phyloP scores from a whole-genome alignment of 2,329 filamentous ascomycete species.

The Venturia oleaginea region DNA sequence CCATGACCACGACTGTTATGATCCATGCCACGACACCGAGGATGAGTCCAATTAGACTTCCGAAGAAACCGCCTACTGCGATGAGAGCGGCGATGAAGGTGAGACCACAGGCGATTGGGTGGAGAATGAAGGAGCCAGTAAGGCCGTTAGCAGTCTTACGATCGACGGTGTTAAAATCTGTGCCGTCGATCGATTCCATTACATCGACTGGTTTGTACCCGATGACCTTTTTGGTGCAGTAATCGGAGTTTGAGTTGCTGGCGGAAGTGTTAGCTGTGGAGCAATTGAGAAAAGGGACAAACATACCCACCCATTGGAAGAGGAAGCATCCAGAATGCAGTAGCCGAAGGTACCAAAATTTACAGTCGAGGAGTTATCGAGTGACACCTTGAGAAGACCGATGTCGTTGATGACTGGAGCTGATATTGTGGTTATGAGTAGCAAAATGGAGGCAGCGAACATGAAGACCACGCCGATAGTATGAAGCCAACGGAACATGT shows the following conservation, averaged over 20 bases:
- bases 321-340: not conserved
- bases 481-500: slow-evolving; percentile 1
- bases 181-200: not conserved
- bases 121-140: not conserved
- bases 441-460: not conserved
- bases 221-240: not conserved
- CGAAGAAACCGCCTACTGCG: not conserved
- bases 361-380: not conserved
- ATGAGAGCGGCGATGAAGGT: slow-evolving; percentile 1
- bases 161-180: not conserved
- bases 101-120: not conserved
- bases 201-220: not conserved
- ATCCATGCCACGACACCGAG: not conserved
- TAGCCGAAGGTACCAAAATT: not conserved
- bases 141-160: not conserved
- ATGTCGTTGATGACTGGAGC: slow-evolving; percentile 2
- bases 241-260: not conserved
- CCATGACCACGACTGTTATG: slow-evolving; percentile 1
- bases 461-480: not conserved
- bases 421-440: not conserved
- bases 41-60: not conserved
- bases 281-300: not conserved
- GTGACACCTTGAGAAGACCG: not conserved
- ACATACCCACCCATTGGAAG: not conserved
- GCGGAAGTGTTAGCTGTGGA: not conserved